Evolutionary conservation across 208 protist genomes (phyloP).

Genomic region (Wallacemonas rigidus): DNA sequence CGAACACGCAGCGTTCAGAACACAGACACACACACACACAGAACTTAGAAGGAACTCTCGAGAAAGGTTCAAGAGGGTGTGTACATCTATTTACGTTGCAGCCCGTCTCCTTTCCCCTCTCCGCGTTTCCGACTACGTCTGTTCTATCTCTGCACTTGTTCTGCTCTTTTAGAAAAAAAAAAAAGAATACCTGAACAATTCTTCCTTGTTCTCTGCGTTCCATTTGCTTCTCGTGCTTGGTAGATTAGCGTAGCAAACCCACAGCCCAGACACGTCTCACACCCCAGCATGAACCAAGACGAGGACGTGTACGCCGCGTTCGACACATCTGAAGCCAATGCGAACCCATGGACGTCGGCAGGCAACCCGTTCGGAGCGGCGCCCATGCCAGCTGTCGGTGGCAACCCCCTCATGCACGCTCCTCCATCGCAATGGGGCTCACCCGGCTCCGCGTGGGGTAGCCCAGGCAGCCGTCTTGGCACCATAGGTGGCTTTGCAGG

Average conservation of each 20-base stretch:
- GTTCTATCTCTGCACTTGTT: too few relatives aligned
- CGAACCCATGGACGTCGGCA: constrained; percentile 43
- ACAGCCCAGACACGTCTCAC: too few relatives aligned
- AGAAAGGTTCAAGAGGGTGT: neutral
- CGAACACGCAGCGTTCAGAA: neutral
- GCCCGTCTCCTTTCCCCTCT: neutral
- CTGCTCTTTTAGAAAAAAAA: neutral
- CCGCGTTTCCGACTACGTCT: constrained; percentile 1
- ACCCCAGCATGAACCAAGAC: constrained; percentile 21
- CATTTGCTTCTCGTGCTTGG: too few relatives aligned
- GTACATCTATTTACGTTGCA: neutral
- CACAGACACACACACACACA: neutral
- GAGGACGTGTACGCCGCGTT: constrained; percentile 86
- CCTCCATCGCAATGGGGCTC: constrained; percentile 83
- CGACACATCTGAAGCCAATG: constrained; percentile 46
- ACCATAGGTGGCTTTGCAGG: constrained; percentile 58
- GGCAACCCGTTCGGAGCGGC: constrained; percentile 40
- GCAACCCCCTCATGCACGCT: constrained; percentile 78
- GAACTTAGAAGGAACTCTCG: neutral
- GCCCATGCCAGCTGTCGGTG: constrained; percentile 26
- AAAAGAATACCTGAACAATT: neutral
- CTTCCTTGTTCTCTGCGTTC: too few relatives aligned
- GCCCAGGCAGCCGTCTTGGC: constrained; percentile 60
- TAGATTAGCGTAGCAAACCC: too few relatives aligned
- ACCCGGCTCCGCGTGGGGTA: constrained; percentile 69